A percentile compares a stretch with the other conserved stretches of the same genome.
Evolutionary conservation across 1,284 basidiomycete species (phyloP).

Genomic region (Wolfiporia cocos): DNA sequence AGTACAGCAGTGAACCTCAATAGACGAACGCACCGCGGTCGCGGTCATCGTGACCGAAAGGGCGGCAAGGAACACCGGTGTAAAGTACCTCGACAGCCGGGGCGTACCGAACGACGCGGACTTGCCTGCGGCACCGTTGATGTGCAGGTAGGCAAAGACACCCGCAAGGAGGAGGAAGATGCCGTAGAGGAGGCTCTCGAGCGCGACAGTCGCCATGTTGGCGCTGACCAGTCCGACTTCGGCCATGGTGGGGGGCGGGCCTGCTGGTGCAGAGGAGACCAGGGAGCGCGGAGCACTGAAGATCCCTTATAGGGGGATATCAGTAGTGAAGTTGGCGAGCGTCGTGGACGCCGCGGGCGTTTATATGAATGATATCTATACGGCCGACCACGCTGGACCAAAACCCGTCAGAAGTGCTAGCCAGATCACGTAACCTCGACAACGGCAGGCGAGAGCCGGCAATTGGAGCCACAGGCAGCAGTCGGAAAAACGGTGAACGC

Average conservation of each 20-base stretch:
- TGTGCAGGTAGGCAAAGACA: constrained; percentile 1
- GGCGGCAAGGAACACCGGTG: constrained; percentile 1
- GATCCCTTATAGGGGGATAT: neutral
- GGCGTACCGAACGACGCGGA: neutral
- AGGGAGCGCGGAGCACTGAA: neutral
- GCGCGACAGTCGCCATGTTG: constrained; percentile 3
- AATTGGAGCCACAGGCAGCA: neutral
- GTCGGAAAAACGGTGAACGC: neutral
- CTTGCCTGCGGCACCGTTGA: neutral
- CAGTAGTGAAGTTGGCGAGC: neutral
- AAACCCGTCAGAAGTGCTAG: neutral
- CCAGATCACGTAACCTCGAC: neutral
- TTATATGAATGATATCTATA: neutral
- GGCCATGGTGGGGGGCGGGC: neutral
- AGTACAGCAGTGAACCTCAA: neutral
- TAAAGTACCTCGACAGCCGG: neutral
- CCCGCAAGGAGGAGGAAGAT: neutral
- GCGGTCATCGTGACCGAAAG: neutral
- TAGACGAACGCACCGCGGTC: constrained; percentile 1
- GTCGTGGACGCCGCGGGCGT: neutral
- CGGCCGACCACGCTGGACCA: neutral
- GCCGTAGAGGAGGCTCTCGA: constrained; percentile 4
- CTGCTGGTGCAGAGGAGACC: neutral
- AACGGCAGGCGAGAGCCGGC: no score
- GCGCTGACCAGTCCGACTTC: constrained; percentile 1